A percentile compares a stretch with the other conserved stretches of the same genome.
Conservation (phyloP, 1,284 basidiomycete species). For the Ceratobasidium papillatum region DNA sequence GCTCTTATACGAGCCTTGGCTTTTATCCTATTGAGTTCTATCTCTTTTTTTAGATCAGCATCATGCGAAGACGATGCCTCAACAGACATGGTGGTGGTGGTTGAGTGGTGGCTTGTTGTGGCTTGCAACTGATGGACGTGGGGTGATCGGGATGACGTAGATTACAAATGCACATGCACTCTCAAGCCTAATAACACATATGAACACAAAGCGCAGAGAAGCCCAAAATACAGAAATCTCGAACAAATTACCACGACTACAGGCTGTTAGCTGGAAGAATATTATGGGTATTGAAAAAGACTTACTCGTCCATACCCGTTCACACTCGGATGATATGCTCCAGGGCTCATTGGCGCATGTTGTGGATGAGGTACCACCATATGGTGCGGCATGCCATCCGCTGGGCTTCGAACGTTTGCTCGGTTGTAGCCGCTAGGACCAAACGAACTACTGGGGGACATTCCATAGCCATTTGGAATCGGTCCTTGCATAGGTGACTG, state of each 20-base stretch:
- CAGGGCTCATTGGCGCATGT: conserved; percentile 31
- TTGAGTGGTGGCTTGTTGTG: neutral
- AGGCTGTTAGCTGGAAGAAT: neutral
- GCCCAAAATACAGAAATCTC: conserved; percentile 31
- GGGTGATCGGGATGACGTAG: conserved; percentile 34
- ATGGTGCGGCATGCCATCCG: conserved; percentile 33
- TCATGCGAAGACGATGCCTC: conserved; percentile 40
- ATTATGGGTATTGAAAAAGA: neutral
- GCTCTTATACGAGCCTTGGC: conserved; percentile 62
- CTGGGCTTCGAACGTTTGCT: conserved; percentile 20
- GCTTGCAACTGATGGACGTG: neutral
- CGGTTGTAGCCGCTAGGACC: conserved; percentile 7
- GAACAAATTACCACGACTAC: conserved; percentile 23
- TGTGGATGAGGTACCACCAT: conserved; percentile 32
- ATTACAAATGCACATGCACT: conserved; percentile 35
- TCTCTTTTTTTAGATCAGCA: conserved; percentile 56
- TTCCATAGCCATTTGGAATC: conserved; percentile 25
- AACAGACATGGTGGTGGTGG: conserved; percentile 3
- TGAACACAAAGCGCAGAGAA: conserved; percentile 10
- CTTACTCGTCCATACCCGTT: conserved; percentile 31
- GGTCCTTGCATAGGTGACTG: conserved; percentile 28
- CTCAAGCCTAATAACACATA: conserved; percentile 32
- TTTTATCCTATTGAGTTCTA: conserved; percentile 66
- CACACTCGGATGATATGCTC: conserved; percentile 9
- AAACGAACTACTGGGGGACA: conserved; percentile 6